Percentiles rank a stretch among this genome's conserved stretches.
These are phyloP conservation scores for Oxytropis ochrocephala DNA, from an alignment of 306 rosid species.

Conservation along the genomic window DNA sequence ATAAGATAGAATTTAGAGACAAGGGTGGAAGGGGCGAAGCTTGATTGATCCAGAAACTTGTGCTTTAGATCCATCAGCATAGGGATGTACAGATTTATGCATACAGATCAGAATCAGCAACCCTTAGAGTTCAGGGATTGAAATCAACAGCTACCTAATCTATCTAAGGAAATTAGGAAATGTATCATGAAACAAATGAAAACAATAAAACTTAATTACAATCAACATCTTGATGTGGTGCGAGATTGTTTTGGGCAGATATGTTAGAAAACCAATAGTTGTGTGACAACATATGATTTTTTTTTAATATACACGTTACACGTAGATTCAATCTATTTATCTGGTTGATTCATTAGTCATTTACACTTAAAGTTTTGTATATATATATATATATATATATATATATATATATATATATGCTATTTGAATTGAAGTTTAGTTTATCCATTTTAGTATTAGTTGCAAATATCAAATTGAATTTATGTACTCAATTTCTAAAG, in stretches of 20 bases:
- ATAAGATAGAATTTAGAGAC: too few species aligned
- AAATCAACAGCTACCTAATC: not conserved
- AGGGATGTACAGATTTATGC: not conserved
- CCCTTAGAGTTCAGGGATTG: not conserved
- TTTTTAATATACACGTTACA: not conserved
- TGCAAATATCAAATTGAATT: constrained; percentile 8
- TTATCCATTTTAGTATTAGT: constrained; percentile 7
- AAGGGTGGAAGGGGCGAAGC: too few species aligned
- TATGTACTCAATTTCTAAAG: constrained; percentile 45
- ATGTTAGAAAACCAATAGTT: not conserved
- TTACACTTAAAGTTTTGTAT: not conserved
- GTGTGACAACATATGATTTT: not conserved
- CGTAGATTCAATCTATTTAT: not conserved
- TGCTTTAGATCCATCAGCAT: too few species aligned
- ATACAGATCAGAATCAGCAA: not conserved
- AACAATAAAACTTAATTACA: not conserved
- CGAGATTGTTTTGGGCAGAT: not conserved
- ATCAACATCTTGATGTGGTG: not conserved
- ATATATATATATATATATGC: not conserved
- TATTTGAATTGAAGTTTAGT: not conserved
- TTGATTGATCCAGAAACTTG: too few species aligned
- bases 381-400: too few species aligned
- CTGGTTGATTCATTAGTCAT: not conserved
- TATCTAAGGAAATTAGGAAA: not conserved
- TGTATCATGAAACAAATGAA: not conserved